These are phyloP conservation scores for Wickerhamomyces canadensis DNA, from an alignment of 805 yeast species.

Conservation along the genomic window DNA sequence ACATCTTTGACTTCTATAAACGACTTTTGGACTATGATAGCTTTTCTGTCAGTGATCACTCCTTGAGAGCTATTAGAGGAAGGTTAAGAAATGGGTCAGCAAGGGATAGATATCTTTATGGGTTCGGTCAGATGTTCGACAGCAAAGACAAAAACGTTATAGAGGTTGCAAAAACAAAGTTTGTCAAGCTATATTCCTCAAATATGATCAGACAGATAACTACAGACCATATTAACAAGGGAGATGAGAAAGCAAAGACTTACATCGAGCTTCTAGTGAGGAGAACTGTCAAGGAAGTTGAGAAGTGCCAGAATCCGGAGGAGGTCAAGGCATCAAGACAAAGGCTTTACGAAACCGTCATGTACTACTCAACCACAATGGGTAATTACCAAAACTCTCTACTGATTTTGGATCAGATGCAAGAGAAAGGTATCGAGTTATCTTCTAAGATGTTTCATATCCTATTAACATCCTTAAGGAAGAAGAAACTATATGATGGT, in stretches of 20 bases:
- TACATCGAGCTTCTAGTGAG: slow-evolving; percentile 11
- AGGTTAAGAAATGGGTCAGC: slow-evolving; percentile 5
- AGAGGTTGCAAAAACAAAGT: slow-evolving; percentile 3
- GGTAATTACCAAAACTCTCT: slow-evolving; percentile 13
- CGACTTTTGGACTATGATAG: neutral
- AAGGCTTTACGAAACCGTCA: slow-evolving; percentile 14
- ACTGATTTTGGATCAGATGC: slow-evolving; percentile 11
- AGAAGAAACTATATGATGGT: slow-evolving; percentile 15
- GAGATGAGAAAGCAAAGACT: slow-evolving; percentile 3
- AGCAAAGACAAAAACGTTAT: neutral
- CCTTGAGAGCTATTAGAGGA: slow-evolving; percentile 1
- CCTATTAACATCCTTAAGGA: slow-evolving; percentile 14
- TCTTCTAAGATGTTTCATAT: slow-evolving; percentile 14
- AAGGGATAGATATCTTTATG: slow-evolving; percentile 2
- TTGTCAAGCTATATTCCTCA: slow-evolving; percentile 9
- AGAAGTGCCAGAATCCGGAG: neutral
- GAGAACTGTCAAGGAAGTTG: slow-evolving; percentile 1
- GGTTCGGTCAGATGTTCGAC: slow-evolving; percentile 6
- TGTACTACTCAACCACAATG: slow-evolving; percentile 11
- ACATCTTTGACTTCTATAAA: neutral
- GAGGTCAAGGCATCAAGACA: neutral
- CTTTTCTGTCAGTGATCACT: neutral
- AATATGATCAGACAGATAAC: slow-evolving; percentile 11
- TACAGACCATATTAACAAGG: slow-evolving; percentile 2
- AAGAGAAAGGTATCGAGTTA: slow-evolving; percentile 6